Base-by-base conservation (phyloP, 768 basidiomycete genomes). In the Exsudoporus frostii region DNA sequence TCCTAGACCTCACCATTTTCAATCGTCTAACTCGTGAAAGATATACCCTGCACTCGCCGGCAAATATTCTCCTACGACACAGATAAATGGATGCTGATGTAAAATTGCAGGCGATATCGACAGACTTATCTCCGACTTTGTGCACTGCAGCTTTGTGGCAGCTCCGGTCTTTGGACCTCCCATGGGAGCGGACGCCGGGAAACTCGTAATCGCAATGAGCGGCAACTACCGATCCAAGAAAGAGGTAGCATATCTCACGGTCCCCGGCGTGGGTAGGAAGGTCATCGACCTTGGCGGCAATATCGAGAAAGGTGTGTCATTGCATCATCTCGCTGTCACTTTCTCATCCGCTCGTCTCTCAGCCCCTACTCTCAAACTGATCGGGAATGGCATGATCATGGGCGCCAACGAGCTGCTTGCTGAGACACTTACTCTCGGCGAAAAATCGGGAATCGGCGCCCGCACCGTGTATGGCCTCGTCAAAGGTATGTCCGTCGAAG, bases 211-310 rank as follows among this genome's bases (percentile, higher is more conserved):
- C 39, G 79, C 85, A 41, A 86, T 95, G 80, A 84, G 85, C 9
- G 92, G 93, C 5, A 86, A 92, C 65, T 79, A 81, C 61, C 84
- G 86, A 55, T 85, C 87, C 39, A 95, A 93, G 77, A 88, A 90
- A 64, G 82, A 88, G 63, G 80, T 87, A 8, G 84, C 84, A 1
- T 80, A 90, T 63, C 74, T 88, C n/a, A 76, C 92, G 27, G 83
- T 92, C 0, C 92, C 92, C 14, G 81, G 85, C 6, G 78, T 92
- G 42, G 93, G 85, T 19, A 76, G 81, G 55, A 92, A 90, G 65
- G 82, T 85, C 29, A 70, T 86, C 20, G 93, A 95, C 66, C 77
- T 96, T 11, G 93, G 93, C 24, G 85, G 81, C 24, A 92, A 95
- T 66, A 76, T 94, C 30, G 90, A 93, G 72, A 87, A 90, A 71